Percentiles rank a stretch among this genome's conserved stretches.
Conservation (phyloP, 768 basidiomycete species). For the Trametes cubensis region DNA sequence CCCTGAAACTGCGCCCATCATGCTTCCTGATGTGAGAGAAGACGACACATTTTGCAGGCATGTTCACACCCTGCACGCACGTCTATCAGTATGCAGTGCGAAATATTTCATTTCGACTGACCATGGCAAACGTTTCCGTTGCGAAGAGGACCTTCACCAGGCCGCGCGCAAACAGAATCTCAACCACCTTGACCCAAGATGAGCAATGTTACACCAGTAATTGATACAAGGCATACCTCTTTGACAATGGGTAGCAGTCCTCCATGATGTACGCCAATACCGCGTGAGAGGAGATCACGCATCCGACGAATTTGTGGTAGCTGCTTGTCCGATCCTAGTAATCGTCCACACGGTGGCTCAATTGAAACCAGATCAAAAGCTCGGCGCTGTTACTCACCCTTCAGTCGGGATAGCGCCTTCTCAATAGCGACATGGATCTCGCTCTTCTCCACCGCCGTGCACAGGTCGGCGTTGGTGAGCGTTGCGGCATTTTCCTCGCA, state of each 20-base stretch:
- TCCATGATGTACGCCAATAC: conserved; percentile 97
- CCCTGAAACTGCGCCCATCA: conserved; percentile 90
- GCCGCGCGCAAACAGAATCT: conserved; percentile 93
- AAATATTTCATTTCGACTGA: conserved; percentile 36
- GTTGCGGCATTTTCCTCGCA: conserved; percentile 97
- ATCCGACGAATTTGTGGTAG: conserved; percentile 92
- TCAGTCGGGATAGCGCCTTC: conserved; percentile 85
- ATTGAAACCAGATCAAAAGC: too few relatives aligned
- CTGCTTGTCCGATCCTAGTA: conserved; percentile 84
- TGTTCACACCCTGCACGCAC: conserved; percentile 85
- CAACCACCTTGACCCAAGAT: conserved; percentile 68
- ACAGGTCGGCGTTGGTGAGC: conserved; percentile 85
- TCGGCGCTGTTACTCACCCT: conserved; percentile 55
- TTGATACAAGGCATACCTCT: conserved; percentile 59
- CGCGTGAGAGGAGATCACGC: conserved; percentile 85
- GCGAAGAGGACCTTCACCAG: conserved; percentile 96
- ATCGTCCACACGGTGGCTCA: not conserved
- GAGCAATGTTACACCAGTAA: not conserved
- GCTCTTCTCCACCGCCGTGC: conserved; percentile 89
- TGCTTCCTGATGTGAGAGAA: conserved; percentile 96
- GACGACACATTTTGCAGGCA: conserved; percentile 97
- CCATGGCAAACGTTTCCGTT: conserved; percentile 99
- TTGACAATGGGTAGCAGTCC: conserved; percentile 96
- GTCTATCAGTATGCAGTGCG: not conserved
- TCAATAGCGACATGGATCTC: conserved; percentile 95